A percentile compares a stretch with the other conserved stretches of the same genome.
These are phyloP conservation scores for Fusarium austroafricanum DNA, from an alignment of 2,329 filamentous ascomycete genomes.

Conservation along the genomic window DNA sequence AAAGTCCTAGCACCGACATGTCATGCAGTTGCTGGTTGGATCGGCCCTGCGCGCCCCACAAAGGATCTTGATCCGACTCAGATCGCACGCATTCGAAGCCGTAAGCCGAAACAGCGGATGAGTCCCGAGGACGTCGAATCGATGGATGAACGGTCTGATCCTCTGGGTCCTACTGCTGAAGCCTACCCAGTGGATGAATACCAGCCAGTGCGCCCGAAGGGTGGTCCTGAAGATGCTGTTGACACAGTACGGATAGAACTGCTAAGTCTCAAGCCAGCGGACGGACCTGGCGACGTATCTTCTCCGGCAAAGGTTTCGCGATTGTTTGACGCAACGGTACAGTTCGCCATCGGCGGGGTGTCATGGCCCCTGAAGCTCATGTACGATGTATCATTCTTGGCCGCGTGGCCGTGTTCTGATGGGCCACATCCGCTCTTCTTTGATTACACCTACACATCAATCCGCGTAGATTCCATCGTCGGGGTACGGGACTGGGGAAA, in stretches of 20 bases:
- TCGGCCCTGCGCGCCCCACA: constrained; percentile 77
- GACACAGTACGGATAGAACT: constrained; percentile 78
- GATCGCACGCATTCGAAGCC: constrained; percentile 75
- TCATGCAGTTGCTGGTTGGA: constrained; percentile 77
- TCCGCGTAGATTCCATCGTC: constrained; percentile 73
- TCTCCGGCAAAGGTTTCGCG: constrained; percentile 51
- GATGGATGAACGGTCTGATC: constrained; percentile 75
- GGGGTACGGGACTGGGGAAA: constrained; percentile 74
- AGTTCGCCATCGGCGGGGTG: constrained; percentile 71
- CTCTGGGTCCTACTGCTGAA: constrained; percentile 72
- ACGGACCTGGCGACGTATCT: constrained; percentile 40
- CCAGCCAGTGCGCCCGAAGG: constrained; percentile 65
- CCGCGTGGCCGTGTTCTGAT: constrained; percentile 71
- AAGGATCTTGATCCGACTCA: constrained; percentile 74
- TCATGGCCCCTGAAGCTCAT: constrained; percentile 72
- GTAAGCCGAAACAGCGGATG: constrained; percentile 66
- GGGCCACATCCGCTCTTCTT: constrained; percentile 78
- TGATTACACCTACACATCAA: constrained; percentile 71
- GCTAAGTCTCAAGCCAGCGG: constrained; percentile 67
- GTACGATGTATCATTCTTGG: constrained; percentile 74
- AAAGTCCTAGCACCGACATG: constrained; percentile 81
- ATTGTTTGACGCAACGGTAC: constrained; percentile 70
- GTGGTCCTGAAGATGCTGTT: constrained; percentile 66
- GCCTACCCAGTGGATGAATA: constrained; percentile 76
- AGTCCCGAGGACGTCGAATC: constrained; percentile 69